These are phyloP conservation scores for Dovyalis caffra DNA, from an alignment of 345 rosid species.

Conservation along the genomic window DNA sequence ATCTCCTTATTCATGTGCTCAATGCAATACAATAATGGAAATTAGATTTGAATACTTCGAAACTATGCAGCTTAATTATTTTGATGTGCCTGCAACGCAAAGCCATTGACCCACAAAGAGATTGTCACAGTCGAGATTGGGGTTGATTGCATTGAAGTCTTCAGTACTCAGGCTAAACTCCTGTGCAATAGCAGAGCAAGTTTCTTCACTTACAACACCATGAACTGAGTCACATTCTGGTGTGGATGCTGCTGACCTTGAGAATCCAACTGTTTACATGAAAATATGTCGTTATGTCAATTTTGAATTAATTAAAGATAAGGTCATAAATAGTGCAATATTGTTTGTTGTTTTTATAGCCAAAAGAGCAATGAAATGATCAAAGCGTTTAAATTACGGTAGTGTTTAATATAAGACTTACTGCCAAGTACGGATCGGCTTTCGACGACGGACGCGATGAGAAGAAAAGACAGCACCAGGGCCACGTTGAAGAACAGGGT, in stretches of 20 bases:
- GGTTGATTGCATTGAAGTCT: slow-evolving; percentile 23
- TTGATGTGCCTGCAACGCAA: slow-evolving; percentile 24
- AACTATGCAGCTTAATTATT: neutral
- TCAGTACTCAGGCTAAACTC: neutral
- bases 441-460: slow-evolving; percentile 19
- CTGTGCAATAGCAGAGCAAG: slow-evolving; percentile 6
- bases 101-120: slow-evolving; percentile 45
- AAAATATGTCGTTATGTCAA: too few relatives aligned
- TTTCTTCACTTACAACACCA: slow-evolving; percentile 10
- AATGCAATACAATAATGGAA: neutral
- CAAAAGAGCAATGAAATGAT: neutral
- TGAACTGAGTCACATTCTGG: slow-evolving; percentile 15
- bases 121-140: slow-evolving; percentile 29
- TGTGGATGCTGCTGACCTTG: neutral
- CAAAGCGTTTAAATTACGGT: neutral
- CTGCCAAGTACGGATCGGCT: slow-evolving; percentile 5
- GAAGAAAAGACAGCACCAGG: slow-evolving; percentile 17
- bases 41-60: neutral
- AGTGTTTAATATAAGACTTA: neutral
- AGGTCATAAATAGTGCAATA: too few relatives aligned
- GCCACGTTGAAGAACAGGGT: slow-evolving; percentile 1
- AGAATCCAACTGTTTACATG: too few relatives aligned
- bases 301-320: too few relatives aligned
- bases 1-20: neutral
- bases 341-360: neutral